A percentile compares a stretch with the other conserved stretches of the same genome.
phyloP scores from a whole-genome alignment of 176 grass and related monocot genomes.

The Luzula sylvatica region DNA sequence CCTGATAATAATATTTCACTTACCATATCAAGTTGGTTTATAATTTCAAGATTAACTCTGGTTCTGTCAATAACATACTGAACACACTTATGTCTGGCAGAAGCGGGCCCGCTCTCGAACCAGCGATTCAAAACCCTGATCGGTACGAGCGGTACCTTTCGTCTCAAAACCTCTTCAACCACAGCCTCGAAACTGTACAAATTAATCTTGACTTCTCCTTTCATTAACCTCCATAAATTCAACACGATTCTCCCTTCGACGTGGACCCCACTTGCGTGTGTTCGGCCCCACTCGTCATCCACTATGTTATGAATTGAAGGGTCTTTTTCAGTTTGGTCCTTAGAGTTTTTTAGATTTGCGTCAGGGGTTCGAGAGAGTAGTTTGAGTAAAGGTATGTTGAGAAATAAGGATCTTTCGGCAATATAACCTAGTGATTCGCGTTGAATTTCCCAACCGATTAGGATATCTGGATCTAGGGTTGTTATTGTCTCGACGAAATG shows the following conservation, averaged over 20 bases:
- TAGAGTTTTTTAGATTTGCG: conserved; percentile 33
- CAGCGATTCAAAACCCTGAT: conserved; percentile 66
- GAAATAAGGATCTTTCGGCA: conserved; percentile 75
- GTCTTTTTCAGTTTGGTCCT: conserved; percentile 30
- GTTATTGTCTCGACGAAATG: conserved; percentile 53
- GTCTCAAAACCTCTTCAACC: conserved; percentile 73
- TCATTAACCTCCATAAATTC: conserved; percentile 91
- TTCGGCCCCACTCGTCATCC: conserved; percentile 58
- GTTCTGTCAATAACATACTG: conserved; percentile 52
- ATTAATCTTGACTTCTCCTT: conserved; percentile 85
- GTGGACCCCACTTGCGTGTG: conserved; percentile 77
- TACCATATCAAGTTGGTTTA: conserved; percentile 92
- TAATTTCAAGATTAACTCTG: conserved; percentile 70
- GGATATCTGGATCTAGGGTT: conserved; percentile 77
- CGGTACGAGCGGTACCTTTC: conserved; percentile 72
- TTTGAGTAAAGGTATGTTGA: conserved; percentile 72
- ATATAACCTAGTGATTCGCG: conserved; percentile 76
- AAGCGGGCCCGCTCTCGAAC: conserved; percentile 63
- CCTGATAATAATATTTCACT: conserved; percentile 14
- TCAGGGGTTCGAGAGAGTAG: conserved; percentile 77
- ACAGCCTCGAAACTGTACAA: conserved; percentile 82
- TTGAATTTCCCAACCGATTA: conserved; percentile 91
- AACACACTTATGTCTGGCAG: conserved; percentile 57
- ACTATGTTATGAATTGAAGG: conserved; percentile 33
- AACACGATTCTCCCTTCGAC: conserved; percentile 83